Evolutionary conservation across 345 rosid genomes (phyloP), one percentile per base, ranked within the genome.

Genomic region (Linum lewisii): DNA sequence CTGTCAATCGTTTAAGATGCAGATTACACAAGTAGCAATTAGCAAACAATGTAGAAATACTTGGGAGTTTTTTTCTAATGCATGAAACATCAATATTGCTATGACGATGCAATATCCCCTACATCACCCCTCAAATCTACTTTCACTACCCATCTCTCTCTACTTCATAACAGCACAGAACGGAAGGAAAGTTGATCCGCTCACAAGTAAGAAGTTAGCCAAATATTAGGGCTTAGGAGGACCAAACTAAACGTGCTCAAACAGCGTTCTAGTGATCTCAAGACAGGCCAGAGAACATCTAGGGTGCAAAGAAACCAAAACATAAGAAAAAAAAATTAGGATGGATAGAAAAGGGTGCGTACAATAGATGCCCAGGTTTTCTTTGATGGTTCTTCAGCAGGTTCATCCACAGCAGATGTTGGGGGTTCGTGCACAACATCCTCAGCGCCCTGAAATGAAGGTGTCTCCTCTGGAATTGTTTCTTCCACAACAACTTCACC

Each of bases 321-420:
- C 47, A 42, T 24, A 34, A 51, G 24, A 37, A 14, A 4, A 9
- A 21, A 18, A 22, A 24, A 68, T 47, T 62, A 54, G n/a, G n/a
- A n/a, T n/a, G n/a, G 7, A 49, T 54, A 51, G 18, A 42, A 24
- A 16, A 16, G 18, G 26, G 67, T 15, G 60, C 99, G 60, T 84
- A 93, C 99, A 57, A 93, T 87, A 32, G 95, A 83, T 56, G 99
- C 99, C 42, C 82, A 93, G 36, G 95, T 93, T 79, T 75, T 86
- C 81, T 74, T 85, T 14, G 66, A 63, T 51, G 79, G 78, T 64
- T 93, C 97, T 70, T 69, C 93, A 26, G 55, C 74, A 11, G 86
- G 78, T 76, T 86, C 95, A 65, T 85, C 94, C 21, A 57, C 58
- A 21, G 75, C 72, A 51, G 72, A 67, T 63, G 81, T 71, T 10